Conservation (phyloP, 208 protist genomes). For the Porcisia deanei region DNA sequence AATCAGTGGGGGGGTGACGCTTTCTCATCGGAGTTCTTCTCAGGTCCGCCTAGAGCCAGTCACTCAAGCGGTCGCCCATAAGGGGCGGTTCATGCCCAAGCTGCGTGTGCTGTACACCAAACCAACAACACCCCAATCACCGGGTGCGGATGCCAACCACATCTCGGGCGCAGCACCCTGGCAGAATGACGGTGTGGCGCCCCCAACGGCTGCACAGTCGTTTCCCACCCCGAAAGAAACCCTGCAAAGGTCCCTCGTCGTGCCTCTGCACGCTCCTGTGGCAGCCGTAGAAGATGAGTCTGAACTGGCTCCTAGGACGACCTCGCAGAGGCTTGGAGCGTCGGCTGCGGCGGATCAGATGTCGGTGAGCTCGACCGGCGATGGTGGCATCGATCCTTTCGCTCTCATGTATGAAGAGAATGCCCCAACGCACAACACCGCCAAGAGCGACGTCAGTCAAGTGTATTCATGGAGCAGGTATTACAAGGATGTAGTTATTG, state of each 20-base stretch:
- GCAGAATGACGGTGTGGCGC: background rate
- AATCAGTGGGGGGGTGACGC: background rate
- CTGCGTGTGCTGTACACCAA: constrained; percentile 9
- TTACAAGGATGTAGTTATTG: constrained; percentile 5
- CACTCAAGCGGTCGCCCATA: background rate
- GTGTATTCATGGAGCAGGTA: background rate
- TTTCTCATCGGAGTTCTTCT: background rate
- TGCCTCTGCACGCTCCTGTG: background rate
- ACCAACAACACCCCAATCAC: background rate
- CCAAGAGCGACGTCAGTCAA: background rate
- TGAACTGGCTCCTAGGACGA: background rate
- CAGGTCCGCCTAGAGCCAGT: background rate
- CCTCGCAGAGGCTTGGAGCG: background rate
- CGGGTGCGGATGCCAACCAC: background rate
- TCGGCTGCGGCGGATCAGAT: background rate
- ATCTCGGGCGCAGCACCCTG: background rate
- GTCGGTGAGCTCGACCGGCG: background rate
- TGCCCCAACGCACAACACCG: background rate
- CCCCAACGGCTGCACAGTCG: background rate
- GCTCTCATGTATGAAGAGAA: background rate
- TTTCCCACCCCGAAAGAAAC: background rate
- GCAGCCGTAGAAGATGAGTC: background rate
- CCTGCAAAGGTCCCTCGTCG: constrained; percentile 3
- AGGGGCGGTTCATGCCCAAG: constrained; percentile 4
- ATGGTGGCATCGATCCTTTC: background rate